Evolutionary conservation across 495 filamentous ascomycete genomes (phyloP), one percentile per base, ranked within the genome.

Genomic region (Cladorrhinum samala): DNA sequence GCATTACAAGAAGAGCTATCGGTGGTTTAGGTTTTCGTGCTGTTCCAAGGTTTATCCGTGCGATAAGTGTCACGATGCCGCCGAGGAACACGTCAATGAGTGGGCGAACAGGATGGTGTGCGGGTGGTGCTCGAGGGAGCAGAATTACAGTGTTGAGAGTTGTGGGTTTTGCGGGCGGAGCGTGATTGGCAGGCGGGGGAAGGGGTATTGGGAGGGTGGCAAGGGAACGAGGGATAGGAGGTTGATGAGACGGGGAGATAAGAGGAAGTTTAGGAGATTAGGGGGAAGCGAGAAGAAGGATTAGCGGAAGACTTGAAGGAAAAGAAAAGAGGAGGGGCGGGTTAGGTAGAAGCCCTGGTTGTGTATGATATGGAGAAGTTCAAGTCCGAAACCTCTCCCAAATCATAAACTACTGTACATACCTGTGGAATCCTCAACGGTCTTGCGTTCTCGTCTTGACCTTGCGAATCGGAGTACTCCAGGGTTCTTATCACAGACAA

Each of bases 71-170:
- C 91, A 96, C 58, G 89, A 96, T 60, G 78, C 69, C 13, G 77
- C 66, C 11, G 80, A 80, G 53, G 83, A 85, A 36, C 90, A 95
- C 66, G 74, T 77, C 0, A 84, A 87, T 52, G 91, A 95, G 70
- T 87, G 90, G 72, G 91, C 89, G 2, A 88, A 88, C 57, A 72
- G 89, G 38, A 95, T 95, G 91, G 82, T 95, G 19, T 96, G 89
- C 66, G 87, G 87, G 19, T 87, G 77, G 66, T 92, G 88, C 63
- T 88, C 83, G 13, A 70, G 91, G 46, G 91, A 95, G 71, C 88
- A 93, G 75, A 85, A 85, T 51, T 95, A 87, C 66, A 70, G 83
- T 36, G 84, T 86, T 0, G 88, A 94, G 60, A 85, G 86, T 46
- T 96, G 91, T 59, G 78, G 72, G 0, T 81, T 90, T 46, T 96